Percentiles rank a stretch among this genome's conserved stretches.
phyloP scores from a whole-genome alignment of 768 basidiomycete species.

The Dacryopinax primogenitus region DNA sequence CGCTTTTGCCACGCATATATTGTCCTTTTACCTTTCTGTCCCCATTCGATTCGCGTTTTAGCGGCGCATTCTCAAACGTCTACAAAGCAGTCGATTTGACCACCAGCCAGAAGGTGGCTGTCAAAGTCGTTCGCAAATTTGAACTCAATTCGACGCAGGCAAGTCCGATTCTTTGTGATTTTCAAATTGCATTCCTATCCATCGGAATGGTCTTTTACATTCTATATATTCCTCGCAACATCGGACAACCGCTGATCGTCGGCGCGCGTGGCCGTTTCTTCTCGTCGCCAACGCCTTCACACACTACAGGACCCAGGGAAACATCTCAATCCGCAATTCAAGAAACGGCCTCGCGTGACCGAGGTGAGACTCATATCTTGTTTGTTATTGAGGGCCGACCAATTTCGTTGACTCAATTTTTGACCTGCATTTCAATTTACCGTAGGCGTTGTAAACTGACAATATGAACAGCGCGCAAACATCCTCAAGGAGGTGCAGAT shows the following conservation, averaged over 20 bases:
- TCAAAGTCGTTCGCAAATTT: slow-evolving; percentile 90
- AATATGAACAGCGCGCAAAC: slow-evolving; percentile 65
- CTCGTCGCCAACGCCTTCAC: slow-evolving; percentile 3
- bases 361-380: slow-evolving; percentile 52
- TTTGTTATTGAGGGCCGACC: neutral
- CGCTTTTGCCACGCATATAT: slow-evolving; percentile 9
- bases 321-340: slow-evolving; percentile 85
- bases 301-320: slow-evolving; percentile 66
- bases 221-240: slow-evolving; percentile 18
- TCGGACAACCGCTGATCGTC: neutral
- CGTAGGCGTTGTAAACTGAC: neutral
- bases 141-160: slow-evolving; percentile 88
- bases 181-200: slow-evolving; percentile 10
- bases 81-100: slow-evolving; percentile 76
- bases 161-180: slow-evolving; percentile 31
- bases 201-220: slow-evolving; percentile 18
- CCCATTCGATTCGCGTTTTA: slow-evolving; percentile 26
- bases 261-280: neutral
- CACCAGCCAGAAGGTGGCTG: slow-evolving; percentile 70
- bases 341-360: slow-evolving; percentile 94
- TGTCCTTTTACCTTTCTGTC: slow-evolving; percentile 2
- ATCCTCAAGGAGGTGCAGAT: slow-evolving; percentile 99
- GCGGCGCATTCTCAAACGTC: slow-evolving; percentile 97
- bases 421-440: neutral
- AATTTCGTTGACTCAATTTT: slow-evolving; percentile 16